Percentiles rank a stretch among this genome's conserved stretches.
phyloP scores from a whole-genome alignment of 768 basidiomycete species.

The Russula griseocarnosa region DNA sequence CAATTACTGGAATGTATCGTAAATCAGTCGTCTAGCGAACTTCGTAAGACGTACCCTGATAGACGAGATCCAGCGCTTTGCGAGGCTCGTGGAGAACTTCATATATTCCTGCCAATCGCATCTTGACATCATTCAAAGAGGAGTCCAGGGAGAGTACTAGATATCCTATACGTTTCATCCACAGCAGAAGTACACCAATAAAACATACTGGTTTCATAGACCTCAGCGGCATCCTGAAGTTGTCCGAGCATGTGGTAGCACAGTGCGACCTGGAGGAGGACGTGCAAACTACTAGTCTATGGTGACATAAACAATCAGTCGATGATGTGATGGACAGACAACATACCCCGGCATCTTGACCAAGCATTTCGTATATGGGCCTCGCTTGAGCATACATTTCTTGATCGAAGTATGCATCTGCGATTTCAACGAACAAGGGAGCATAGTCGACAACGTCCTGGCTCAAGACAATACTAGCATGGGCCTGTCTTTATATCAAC shows the following conservation, averaged over 20 bases:
- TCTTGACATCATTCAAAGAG: constrained; percentile 73
- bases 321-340: constrained; percentile 11
- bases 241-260: constrained; percentile 78
- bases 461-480: constrained; percentile 65
- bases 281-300: constrained; percentile 69
- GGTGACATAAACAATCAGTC: not conserved
- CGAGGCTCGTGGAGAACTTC: constrained; percentile 77
- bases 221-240: constrained; percentile 69
- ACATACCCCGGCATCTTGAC: constrained; percentile 67
- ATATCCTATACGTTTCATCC: not conserved
- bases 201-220: constrained; percentile 72
- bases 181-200: not conserved
- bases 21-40: not conserved
- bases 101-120: constrained; percentile 86
- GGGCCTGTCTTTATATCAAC: constrained; percentile 47
- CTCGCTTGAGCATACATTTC: constrained; percentile 75
- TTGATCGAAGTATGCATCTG: constrained; percentile 75
- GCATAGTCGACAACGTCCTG: constrained; percentile 77
- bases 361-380: constrained; percentile 74
- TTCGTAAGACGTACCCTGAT: constrained; percentile 56
- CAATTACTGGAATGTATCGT: constrained; percentile 34
- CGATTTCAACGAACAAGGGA: constrained; percentile 75
- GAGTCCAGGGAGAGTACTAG: constrained; percentile 74
- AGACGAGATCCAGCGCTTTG: constrained; percentile 79
- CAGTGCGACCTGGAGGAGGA: constrained; percentile 72